These are phyloP conservation scores for barrel medic (Medicago truncatula) DNA, from an alignment of 306 rosid genomes.

Conservation along the genomic window MtrunA17r5.0-ANR NC_053044.1:53725001-53725500, in stretches of 20 bases:
- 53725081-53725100: too few relatives aligned
- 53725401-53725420: slow-evolving; percentile 52
- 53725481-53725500: slow-evolving; percentile 75
- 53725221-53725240: slow-evolving; percentile 2
- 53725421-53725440: slow-evolving; percentile 70
- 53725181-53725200: not conserved
- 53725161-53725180: slow-evolving; percentile 53
- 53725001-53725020: too few relatives aligned
- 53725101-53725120: too few relatives aligned
- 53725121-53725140: too few relatives aligned
- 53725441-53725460: slow-evolving; percentile 57
- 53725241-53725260: slow-evolving; percentile 7
- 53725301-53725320: slow-evolving; percentile 7
- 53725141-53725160: slow-evolving; percentile 43
- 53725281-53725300: not conserved
- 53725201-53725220: slow-evolving; percentile 23
- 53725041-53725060: too few relatives aligned
- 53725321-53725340: not conserved
- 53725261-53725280: not conserved
- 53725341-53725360: slow-evolving; percentile 52
- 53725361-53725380: slow-evolving; percentile 67
- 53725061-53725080: too few relatives aligned
- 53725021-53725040: too few relatives aligned
- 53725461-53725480: slow-evolving; percentile 58
- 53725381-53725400: slow-evolving; percentile 86